These are phyloP conservation scores for Salisapilia sapeloensis DNA, from an alignment of 352 stramenopile species.

Conservation along the genomic window DNA sequence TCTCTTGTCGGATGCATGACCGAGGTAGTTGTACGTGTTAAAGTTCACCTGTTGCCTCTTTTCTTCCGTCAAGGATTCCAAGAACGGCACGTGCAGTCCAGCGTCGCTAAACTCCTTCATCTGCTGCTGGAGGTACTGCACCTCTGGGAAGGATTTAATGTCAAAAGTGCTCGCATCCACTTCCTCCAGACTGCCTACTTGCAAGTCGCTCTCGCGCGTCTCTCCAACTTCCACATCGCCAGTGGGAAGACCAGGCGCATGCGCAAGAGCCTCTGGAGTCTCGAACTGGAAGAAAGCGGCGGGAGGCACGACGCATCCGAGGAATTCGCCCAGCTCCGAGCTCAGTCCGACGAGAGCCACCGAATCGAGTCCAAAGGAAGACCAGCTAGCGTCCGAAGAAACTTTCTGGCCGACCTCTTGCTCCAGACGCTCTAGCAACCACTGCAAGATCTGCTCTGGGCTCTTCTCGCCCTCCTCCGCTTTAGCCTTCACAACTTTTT, in stretches of 20 bases:
- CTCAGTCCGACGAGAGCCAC: constrained; percentile 47
- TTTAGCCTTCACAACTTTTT: constrained; percentile 3
- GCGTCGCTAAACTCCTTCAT: constrained; percentile 61
- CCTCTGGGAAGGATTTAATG: constrained; percentile 45
- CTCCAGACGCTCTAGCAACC: constrained; percentile 42
- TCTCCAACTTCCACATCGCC: constrained; percentile 28
- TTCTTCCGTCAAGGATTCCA: constrained; percentile 49
- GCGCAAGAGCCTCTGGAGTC: constrained; percentile 33
- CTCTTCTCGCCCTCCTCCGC: constrained; percentile 13
- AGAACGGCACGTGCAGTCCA: constrained; percentile 45
- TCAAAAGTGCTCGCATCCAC: constrained; percentile 52
- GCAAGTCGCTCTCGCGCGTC: constrained; percentile 5
- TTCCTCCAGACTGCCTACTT: constrained; percentile 21
- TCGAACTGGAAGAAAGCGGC: constrained; percentile 59
- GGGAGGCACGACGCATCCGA: constrained; percentile 48
- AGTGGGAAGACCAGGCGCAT: constrained; percentile 30
- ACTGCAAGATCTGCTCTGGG: constrained; percentile 46
- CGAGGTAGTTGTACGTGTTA: constrained; percentile 79
- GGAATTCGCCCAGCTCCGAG: constrained; percentile 41
- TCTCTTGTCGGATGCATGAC: constrained; percentile 36
- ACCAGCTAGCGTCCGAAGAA: constrained; percentile 39
- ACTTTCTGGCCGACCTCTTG: constrained; percentile 17
- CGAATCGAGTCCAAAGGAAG: constrained; percentile 43
- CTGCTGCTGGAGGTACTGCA: constrained; percentile 34
- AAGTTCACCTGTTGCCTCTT: constrained; percentile 70